Percentiles rank a stretch among this genome's conserved stretches.
Evolutionary conservation across 2,329 filamentous ascomycete species (phyloP).

Genomic region (Biscogniauxia mediterranea): DNA sequence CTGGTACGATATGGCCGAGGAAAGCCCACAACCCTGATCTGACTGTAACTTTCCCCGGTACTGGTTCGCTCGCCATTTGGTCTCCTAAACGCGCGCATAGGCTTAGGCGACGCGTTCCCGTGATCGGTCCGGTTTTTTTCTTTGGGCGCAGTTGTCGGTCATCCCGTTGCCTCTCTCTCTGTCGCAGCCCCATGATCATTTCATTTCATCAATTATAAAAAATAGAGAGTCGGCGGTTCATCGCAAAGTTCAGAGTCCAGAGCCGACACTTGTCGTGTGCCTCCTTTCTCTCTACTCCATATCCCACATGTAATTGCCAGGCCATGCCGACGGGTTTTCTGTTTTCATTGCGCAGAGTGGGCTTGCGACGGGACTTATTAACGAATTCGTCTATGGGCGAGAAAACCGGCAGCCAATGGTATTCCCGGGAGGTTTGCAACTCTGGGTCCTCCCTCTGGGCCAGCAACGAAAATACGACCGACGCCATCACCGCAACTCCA

Average conservation of each 20-base stretch:
- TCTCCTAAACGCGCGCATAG: neutral
- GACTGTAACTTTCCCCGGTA: neutral
- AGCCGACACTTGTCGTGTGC: neutral
- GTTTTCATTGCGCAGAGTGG: neutral
- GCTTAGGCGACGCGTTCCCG: neutral
- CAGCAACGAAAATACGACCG: conserved; percentile 22
- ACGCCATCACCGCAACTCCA: conserved; percentile 23
- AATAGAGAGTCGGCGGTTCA: too few species aligned
- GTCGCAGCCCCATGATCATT: neutral
- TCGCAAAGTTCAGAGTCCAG: neutral
- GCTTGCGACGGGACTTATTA: neutral
- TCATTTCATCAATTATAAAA: neutral
- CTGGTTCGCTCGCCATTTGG: neutral
- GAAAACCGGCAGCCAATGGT: neutral
- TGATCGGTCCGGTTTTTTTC: neutral
- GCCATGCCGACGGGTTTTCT: neutral
- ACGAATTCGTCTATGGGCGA: neutral
- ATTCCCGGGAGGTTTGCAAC: too few species aligned
- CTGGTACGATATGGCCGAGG: neutral
- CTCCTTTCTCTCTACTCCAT: neutral
- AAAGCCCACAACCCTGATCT: neutral
- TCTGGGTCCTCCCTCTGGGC: conserved; percentile 2
- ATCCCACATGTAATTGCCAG: neutral
- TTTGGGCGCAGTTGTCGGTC: neutral
- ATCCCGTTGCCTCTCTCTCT: neutral